phyloP scores from a whole-genome alignment of 2,329 filamentous ascomycete genomes.

The Stemphylium lycopersici region DNA sequence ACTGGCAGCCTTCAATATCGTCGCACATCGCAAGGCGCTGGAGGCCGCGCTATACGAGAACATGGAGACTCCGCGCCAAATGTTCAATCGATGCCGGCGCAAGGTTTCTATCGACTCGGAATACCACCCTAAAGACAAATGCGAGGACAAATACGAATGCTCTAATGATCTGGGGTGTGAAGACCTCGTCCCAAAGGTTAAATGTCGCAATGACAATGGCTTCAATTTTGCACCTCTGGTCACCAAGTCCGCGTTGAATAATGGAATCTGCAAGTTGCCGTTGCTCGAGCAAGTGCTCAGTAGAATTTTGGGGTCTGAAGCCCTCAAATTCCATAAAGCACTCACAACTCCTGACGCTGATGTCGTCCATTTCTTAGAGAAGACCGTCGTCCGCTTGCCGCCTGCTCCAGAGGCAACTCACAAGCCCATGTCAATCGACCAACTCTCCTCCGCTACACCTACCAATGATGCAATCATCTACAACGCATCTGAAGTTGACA shows the following conservation, averaged over 20 bases:
- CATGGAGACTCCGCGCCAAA: constrained; percentile 12
- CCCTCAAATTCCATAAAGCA: too few species aligned
- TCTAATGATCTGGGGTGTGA: not conserved
- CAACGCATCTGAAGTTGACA: too few species aligned
- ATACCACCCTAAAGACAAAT: not conserved
- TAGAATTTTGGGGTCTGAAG: not conserved
- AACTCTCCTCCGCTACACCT: not conserved
- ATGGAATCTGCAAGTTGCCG: too few species aligned
- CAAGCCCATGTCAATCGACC: not conserved
- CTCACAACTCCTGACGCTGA: too few species aligned
- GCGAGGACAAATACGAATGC: not conserved
- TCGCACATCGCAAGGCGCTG: not conserved
- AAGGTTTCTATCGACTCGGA: constrained; percentile 1
- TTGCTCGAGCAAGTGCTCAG: not conserved
- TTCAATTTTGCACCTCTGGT: not conserved
- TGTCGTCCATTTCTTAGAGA: not conserved
- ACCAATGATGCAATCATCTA: not conserved
- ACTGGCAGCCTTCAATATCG: not conserved
- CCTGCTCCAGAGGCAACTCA: not conserved
- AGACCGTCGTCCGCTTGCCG: not conserved
- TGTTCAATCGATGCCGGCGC: constrained; percentile 1
- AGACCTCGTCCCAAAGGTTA: not conserved
- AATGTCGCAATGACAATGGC: not conserved
- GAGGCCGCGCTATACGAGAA: constrained; percentile 6
- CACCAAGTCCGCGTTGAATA: not conserved